phyloP scores from a whole-genome alignment of 192 early-diverging fungal genomes.

The Chytriomyces confervae region DNA sequence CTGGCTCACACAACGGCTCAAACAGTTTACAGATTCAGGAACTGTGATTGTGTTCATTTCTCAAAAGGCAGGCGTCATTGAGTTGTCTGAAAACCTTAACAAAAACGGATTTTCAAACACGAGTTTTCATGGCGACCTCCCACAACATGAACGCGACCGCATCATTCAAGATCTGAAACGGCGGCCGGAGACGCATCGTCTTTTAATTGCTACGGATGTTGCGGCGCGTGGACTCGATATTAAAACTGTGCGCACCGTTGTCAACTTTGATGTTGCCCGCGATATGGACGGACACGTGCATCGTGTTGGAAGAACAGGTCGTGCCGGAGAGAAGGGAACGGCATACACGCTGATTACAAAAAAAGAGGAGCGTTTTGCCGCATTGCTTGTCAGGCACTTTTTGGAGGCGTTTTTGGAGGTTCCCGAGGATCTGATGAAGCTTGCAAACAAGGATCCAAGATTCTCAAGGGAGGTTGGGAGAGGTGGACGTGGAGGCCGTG shows the following conservation, averaged over 20 bases:
- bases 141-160: slow-evolving; percentile 77
- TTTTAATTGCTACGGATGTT: slow-evolving; percentile 57
- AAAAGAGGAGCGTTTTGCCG: slow-evolving; percentile 71
- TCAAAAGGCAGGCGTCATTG: slow-evolving; percentile 72
- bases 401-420: slow-evolving; percentile 80
- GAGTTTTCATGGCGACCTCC: slow-evolving; percentile 79
- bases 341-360: slow-evolving; percentile 93
- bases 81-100: slow-evolving; percentile 68
- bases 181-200: slow-evolving; percentile 63
- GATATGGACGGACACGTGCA: slow-evolving; percentile 88
- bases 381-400: slow-evolving; percentile 60
- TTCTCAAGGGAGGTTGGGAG: slow-evolving; percentile 64
- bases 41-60: slow-evolving; percentile 79
- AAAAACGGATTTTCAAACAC: slow-evolving; percentile 61
- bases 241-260: slow-evolving; percentile 71
- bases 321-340: slow-evolving; percentile 90
- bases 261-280: slow-evolving; percentile 81
- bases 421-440: slow-evolving; percentile 82
- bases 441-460: slow-evolving; percentile 76
- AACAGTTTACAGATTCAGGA: slow-evolving; percentile 60
- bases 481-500: slow-evolving; percentile 53
- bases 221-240: slow-evolving; percentile 82
- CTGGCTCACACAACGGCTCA: slow-evolving; percentile 69
- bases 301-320: slow-evolving; percentile 94
- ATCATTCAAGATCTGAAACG: slow-evolving; percentile 72